These are phyloP conservation scores for Aspergillus pseudoterreus DNA, from an alignment of 2,329 filamentous ascomycete genomes.

Conservation along the genomic window DNA sequence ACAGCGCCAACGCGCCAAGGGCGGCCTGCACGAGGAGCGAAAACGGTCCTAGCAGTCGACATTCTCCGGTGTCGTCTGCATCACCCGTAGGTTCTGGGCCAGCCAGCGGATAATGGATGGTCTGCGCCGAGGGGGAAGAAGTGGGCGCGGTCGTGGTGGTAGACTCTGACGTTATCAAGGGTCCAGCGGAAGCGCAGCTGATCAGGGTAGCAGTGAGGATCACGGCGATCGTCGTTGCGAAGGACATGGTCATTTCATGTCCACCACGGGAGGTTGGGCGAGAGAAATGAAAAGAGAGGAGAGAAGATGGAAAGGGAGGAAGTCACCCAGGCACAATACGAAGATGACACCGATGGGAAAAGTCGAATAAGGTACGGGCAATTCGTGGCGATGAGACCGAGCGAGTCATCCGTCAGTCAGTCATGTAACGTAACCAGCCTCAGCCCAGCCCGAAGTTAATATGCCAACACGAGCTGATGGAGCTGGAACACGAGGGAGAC, in stretches of 20 bases:
- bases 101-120: constrained; percentile 14
- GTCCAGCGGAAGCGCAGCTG: constrained; percentile 11
- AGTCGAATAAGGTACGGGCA: not conserved
- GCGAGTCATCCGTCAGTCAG: not conserved
- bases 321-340: not conserved
- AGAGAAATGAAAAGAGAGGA: not conserved
- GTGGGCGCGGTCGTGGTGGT: constrained; percentile 17
- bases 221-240: constrained; percentile 2
- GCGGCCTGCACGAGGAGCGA: constrained; percentile 86
- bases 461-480: not conserved
- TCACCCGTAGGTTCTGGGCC: constrained; percentile 27
- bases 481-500: not conserved
- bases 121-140: constrained; percentile 10
- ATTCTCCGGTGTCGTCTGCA: constrained; percentile 65
- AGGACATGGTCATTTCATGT: too few relatives aligned
- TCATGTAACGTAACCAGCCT: not conserved
- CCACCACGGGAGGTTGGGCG: too few relatives aligned
- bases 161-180: constrained; percentile 11
- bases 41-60: constrained; percentile 82
- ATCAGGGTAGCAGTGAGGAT: constrained; percentile 6
- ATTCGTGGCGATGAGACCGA: not conserved
- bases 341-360: not conserved
- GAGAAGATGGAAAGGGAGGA: not conserved
- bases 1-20: constrained; percentile 75
- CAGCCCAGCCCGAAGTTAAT: not conserved